Evolutionary conservation across 2,329 filamentous ascomycete species (phyloP), one percentile per base, ranked within the genome.

Genomic region (Penicillium sp.): DNA sequence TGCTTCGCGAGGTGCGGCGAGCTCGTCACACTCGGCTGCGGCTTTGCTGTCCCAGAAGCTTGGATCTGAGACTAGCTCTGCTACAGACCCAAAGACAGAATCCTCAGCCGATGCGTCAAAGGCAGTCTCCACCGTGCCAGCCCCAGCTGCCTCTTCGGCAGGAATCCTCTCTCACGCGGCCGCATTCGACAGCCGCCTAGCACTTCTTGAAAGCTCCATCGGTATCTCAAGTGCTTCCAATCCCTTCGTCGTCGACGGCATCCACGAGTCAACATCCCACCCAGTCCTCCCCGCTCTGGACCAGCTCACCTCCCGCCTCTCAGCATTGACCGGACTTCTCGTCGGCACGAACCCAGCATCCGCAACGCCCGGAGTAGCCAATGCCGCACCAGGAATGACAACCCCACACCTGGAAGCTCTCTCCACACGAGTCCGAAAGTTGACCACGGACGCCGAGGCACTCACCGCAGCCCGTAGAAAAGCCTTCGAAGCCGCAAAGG

Each of bases 241-340:
- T 63, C 83, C 88, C 0, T 73, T 76, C 57, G 67, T 77, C 46
- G 64, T 70, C 25, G 70, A 73, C 35, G 71, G 71, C 23, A 61
- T 86, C 87, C 64, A 76, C 83, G 33, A 86, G 82, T 63, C 70
- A 37, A 58, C 73, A 49, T 63, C 77, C 70, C 64, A 85, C 55
- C 90, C 93, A 29, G 87, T 99, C 42, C 82, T 97, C 19, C 91
- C 91, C 3, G 89, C 91, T 1, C 81, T 99, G 10, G 87, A 93
- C 59, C 84, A 84, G 17, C 85, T 99, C 59, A 89, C 94, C 63
- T 88, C 87, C 66, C 91, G 96, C 65, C 84, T 99, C 35, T 83
- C 84, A 7, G 87, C 90, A 2, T 81, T 99, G 13, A 86, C 87
- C 1, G 74, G 72, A 56, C 76, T 78, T 9, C 71, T 80, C 13